phyloP scores from a whole-genome alignment of 2,329 filamentous ascomycete genomes.

The Aspergillus amoenus region DNA sequence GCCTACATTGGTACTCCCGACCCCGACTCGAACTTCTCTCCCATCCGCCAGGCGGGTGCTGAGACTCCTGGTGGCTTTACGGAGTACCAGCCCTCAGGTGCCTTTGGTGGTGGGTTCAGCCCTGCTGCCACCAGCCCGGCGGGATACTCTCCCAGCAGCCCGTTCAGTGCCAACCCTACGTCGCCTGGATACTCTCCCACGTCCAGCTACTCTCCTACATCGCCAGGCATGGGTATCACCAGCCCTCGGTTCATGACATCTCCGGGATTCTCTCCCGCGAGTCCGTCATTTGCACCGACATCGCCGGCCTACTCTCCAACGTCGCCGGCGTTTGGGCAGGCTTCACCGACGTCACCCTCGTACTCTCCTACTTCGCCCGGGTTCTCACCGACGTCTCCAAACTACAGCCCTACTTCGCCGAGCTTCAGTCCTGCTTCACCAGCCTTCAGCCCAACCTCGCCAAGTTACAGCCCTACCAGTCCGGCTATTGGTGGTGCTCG shows the following conservation, averaged over 20 bases:
- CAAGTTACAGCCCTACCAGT: constrained; percentile 58
- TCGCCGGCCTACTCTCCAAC: constrained; percentile 73
- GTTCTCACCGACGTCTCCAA: constrained; percentile 59
- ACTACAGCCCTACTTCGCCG: constrained; percentile 61
- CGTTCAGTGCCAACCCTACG: constrained; percentile 70
- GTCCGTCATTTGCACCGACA: constrained; percentile 54
- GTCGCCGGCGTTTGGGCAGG: constrained; percentile 67
- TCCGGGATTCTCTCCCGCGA: constrained; percentile 55
- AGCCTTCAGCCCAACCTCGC: constrained; percentile 57
- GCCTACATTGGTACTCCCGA: constrained; percentile 63
- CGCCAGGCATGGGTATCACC: constrained; percentile 61
- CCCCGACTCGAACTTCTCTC: constrained; percentile 66
- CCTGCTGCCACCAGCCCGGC: constrained; percentile 67
- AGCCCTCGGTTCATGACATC: constrained; percentile 57
- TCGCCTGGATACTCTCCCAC: constrained; percentile 67
- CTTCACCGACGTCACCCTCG: constrained; percentile 61
- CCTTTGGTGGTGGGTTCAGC: constrained; percentile 62
- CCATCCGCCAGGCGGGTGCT: constrained; percentile 69
- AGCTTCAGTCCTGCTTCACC: constrained; percentile 54
- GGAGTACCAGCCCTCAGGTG: constrained; percentile 68
- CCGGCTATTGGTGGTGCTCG: constrained; percentile 46
- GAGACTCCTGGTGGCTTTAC: constrained; percentile 59
- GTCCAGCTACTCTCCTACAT: constrained; percentile 71
- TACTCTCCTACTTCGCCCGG: constrained; percentile 57
- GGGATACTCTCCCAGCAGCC: constrained; percentile 67